phyloP scores from a whole-genome alignment of 192 early-diverging fungal species.

The Phycomyces blakesleeanus region DNA sequence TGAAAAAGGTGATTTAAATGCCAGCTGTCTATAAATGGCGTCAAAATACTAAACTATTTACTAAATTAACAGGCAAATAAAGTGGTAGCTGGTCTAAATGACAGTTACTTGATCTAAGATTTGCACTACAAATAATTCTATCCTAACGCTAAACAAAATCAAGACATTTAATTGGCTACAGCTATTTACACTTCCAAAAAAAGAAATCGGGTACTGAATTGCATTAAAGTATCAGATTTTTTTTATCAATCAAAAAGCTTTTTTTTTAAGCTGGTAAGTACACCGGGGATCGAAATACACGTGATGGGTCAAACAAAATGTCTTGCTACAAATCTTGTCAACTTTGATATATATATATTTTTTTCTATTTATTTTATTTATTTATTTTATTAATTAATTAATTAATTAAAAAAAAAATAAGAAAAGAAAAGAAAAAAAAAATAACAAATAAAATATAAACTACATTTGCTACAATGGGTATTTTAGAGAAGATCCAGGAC shows the following conservation, averaged over 20 bases:
- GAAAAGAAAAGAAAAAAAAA: background rate
- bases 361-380: background rate
- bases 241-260: background rate
- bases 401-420: background rate
- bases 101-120: no score
- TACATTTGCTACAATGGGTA: constrained; percentile 60
- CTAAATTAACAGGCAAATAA: no score
- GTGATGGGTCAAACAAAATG: background rate
- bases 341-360: no score
- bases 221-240: background rate
- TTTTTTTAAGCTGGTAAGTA: background rate
- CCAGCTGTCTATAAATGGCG: no score
- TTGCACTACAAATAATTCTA: no score
- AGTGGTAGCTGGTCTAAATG: no score
- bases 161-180: no score
- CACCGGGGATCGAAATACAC: background rate
- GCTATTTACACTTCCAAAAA: no score
- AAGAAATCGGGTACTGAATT: background rate
- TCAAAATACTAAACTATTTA: no score
- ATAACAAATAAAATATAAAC: background rate
- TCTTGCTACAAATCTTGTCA: no score
- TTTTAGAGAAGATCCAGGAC: constrained; percentile 85
- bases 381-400: background rate
- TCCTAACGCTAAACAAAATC: no score
- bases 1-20: no score